Base-by-base conservation (phyloP, 495 filamentous ascomycete genomes). In the Neurospora sp. region DNA sequence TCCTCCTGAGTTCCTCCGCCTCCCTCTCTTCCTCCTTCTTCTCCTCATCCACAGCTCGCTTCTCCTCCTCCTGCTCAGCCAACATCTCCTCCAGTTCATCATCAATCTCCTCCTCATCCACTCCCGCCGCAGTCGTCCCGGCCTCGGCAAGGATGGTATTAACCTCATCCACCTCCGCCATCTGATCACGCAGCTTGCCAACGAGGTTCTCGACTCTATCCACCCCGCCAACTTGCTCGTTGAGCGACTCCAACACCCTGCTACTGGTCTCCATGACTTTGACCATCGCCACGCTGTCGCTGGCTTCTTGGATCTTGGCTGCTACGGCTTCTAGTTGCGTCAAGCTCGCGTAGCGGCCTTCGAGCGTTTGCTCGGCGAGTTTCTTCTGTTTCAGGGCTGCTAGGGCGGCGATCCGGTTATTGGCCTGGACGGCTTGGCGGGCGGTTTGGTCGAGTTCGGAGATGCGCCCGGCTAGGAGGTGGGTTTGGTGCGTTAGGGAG, bases 101-200 rank as follows among this genome's bases (percentile, higher is more conserved):
- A 72, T 97, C 94, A 70, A 98, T 89, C 80, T 96, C 94, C 20
- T 77, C 83, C 79, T 97, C 96, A 78, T 97, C 94, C 70, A 94
- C 85, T 18, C 85, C 85, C 12, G 81, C 85, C 4, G 72, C 59
- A 4, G 75, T 77, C 7, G 77, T 72, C 3, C 42, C 79, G 39
- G 79, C 83, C 76, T 94, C 92, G 35, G 89, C 88, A 73, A 97
- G 88, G 61, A 93, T 89, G 74, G 84, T 87, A 69, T 90, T 89
- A 35, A 98, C 87, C 82, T 97, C 96, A 76, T 97, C 93, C 41
- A 91, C 91, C 77, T 88, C 89, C 47, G 81, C 85, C 89, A 94
- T 96, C 83, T 97, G 90, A 73, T 96, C 90, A 22, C 89, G 85
- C 74, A 98, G 80, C 22, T 85, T 83, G 71, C 4, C 31, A 4